Percentiles rank a stretch among this genome's conserved stretches.
phyloP scores from a whole-genome alignment of 1,284 basidiomycete species.

The Boletus sp. region DNA sequence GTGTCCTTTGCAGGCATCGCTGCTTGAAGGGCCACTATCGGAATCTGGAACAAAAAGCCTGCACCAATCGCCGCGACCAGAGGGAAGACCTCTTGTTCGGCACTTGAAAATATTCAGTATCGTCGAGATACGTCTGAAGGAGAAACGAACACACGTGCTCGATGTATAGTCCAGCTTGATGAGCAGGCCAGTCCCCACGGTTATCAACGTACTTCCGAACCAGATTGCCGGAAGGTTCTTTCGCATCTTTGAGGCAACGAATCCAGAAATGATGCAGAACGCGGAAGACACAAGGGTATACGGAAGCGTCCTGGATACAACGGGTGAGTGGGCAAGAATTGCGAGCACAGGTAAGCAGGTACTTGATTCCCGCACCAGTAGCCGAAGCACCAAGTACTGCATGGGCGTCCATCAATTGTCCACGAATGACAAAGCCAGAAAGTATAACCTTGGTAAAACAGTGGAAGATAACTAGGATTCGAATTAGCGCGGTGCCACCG shows the following conservation, averaged over 20 bases:
- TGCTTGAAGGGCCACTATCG: constrained; percentile 69
- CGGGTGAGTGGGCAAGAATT: not conserved
- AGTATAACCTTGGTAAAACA: constrained; percentile 19
- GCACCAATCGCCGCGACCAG: constrained; percentile 57
- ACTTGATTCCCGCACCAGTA: constrained; percentile 16
- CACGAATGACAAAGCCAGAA: not conserved
- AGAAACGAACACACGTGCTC: constrained; percentile 38
- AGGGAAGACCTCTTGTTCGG: constrained; percentile 56
- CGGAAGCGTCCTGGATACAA: constrained; percentile 61
- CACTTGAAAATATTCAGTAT: constrained; percentile 36
- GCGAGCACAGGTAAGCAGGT: not conserved
- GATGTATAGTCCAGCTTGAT: constrained; percentile 42
- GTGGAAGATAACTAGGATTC: constrained; percentile 17
- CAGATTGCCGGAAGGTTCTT: constrained; percentile 62
- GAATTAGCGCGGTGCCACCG: not conserved
- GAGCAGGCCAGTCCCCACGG: constrained; percentile 65
- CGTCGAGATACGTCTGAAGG: not conserved
- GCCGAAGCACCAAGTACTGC: constrained; percentile 17
- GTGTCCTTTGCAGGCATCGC: constrained; percentile 80
- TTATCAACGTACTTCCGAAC: constrained; percentile 52
- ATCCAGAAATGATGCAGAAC: constrained; percentile 55
- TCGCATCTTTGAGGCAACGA: constrained; percentile 55
- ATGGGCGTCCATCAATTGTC: not conserved
- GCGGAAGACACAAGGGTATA: constrained; percentile 62
- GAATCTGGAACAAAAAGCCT: constrained; percentile 65